Conservation (phyloP, 352 stramenopile species). For the Globisporangium spiculum region DNA sequence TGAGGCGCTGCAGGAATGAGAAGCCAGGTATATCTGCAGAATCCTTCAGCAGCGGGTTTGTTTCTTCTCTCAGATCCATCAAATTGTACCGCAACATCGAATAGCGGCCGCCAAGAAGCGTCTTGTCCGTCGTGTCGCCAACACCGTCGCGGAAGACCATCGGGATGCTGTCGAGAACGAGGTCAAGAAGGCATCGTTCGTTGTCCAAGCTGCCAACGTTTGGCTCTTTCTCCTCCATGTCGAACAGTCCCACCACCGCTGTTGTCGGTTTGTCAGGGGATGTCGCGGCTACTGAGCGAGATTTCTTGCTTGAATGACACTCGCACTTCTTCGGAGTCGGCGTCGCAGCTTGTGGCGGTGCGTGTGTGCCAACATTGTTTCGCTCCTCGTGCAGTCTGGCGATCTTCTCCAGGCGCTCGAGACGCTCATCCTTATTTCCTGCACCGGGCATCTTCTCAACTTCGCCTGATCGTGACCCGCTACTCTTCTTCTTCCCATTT, state of each 20-base stretch:
- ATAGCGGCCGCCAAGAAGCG: conserved; percentile 75
- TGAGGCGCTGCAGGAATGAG: conserved; percentile 83
- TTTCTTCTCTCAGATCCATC: conserved; percentile 47
- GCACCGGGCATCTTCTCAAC: conserved; percentile 69
- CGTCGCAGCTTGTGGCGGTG: conserved; percentile 10
- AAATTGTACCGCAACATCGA: conserved; percentile 71
- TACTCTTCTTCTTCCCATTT: conserved; percentile 45
- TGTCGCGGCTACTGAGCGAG: conserved; percentile 16
- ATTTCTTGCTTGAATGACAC: conserved; percentile 22
- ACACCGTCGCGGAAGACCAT: conserved; percentile 87
- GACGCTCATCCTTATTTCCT: conserved; percentile 63
- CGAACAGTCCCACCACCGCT: conserved; percentile 71
- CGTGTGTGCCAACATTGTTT: conserved; percentile 42
- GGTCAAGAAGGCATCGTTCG: conserved; percentile 71
- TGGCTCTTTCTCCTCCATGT: conserved; percentile 65
- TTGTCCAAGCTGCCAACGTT: conserved; percentile 81
- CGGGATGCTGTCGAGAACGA: conserved; percentile 82
- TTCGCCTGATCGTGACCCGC: conserved; percentile 33
- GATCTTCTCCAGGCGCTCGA: conserved; percentile 63
- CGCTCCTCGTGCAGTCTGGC: conserved; percentile 67
- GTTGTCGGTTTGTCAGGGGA: conserved; percentile 24
- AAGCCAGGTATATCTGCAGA: conserved; percentile 64
- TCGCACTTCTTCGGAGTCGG: conserved; percentile 14
- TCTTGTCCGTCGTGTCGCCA: conserved; percentile 85
- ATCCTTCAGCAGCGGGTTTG: conserved; percentile 61